Evolutionary conservation across 495 filamentous ascomycete species (phyloP).

Genomic region (Penicillium canariense): DNA sequence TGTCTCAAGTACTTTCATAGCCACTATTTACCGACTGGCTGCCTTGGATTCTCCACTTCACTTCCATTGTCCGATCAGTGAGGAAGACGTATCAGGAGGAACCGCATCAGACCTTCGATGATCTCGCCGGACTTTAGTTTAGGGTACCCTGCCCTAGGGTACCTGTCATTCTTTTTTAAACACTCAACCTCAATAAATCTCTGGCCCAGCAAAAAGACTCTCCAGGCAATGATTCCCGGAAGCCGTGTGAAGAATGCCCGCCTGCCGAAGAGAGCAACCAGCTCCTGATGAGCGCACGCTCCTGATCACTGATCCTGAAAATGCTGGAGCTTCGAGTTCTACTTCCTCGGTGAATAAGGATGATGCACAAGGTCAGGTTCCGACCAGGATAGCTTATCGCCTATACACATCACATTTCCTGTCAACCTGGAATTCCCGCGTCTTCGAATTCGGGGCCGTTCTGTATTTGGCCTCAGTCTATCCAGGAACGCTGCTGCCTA

Average conservation of each 20-base stretch:
- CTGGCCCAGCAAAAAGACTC: background rate
- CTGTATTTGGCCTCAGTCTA: slow-evolving; percentile 53
- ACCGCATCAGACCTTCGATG: no score
- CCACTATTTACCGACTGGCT: background rate
- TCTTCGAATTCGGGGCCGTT: slow-evolving; percentile 58
- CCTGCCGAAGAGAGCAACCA: background rate
- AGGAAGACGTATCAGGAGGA: no score
- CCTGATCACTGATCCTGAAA: background rate
- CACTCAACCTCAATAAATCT: no score
- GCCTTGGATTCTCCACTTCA: no score
- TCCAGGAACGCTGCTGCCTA: slow-evolving; percentile 43
- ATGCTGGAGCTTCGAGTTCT: background rate
- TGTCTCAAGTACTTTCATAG: background rate
- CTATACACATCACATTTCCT: slow-evolving; percentile 57
- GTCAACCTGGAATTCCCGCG: slow-evolving; percentile 63
- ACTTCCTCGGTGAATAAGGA: background rate
- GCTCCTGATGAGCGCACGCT: background rate
- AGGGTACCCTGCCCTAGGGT: no score
- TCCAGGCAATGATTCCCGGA: background rate
- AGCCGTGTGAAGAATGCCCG: background rate
- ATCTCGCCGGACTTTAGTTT: no score
- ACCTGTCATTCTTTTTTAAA: no score
- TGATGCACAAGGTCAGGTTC: background rate
- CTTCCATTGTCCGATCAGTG: no score
- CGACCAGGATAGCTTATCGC: background rate